Base-by-base conservation (phyloP, 1,284 basidiomycete genomes). In the Volvariella surrecta region DNA sequence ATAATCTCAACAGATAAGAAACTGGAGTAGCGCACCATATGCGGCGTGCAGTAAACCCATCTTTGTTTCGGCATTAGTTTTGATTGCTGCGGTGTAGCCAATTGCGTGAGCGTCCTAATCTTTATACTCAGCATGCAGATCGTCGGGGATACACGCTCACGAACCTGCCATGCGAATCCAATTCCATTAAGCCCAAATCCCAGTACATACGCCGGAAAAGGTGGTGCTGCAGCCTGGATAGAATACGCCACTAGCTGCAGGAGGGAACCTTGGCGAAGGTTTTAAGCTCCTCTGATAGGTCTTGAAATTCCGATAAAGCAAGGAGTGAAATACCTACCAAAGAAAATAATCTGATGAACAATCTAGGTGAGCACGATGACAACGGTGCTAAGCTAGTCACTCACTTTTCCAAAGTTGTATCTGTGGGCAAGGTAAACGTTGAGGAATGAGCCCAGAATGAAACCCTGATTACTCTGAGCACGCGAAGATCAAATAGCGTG, bases 161-260 rank as follows among this genome's bases (percentile, higher is more conserved):
- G 38, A 50, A 73, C 74, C 54, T 75, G 71, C 18, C 79, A 53
- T 4, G 73, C 68, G 35, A 78, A 59, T 0, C 79, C 82, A 13
- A 79, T 70, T 1, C 85, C 84, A 43, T 74, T 76, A 45, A 84
- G 63, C 2, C 65, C 54, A 52, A 72, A 87, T 0, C 74, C 71
- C 35, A 79, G 53, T 37, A 79, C 72, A 53, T 85, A 79, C 3
- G 79, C 63, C 0, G 81, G 78, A 56, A 82, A 89, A 0, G 85
- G 84, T 2, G 74, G 70, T 1, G 73, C 79, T 17, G 79, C 68
- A 10, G 71, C 68, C 53, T 67, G 64, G 9, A 73, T 54, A 13
- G 59, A 51, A 50, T 74, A 77, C 2, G 65, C 71, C n/a, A 71
- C 47, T 3, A 75, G 52, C 57, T 79, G 73, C 28, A 57, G 58